Evolutionary conservation across 495 filamentous ascomycete species (phyloP), one percentile per base, ranked within the genome.

Genomic region (Chaetomium fimeti): DNA sequence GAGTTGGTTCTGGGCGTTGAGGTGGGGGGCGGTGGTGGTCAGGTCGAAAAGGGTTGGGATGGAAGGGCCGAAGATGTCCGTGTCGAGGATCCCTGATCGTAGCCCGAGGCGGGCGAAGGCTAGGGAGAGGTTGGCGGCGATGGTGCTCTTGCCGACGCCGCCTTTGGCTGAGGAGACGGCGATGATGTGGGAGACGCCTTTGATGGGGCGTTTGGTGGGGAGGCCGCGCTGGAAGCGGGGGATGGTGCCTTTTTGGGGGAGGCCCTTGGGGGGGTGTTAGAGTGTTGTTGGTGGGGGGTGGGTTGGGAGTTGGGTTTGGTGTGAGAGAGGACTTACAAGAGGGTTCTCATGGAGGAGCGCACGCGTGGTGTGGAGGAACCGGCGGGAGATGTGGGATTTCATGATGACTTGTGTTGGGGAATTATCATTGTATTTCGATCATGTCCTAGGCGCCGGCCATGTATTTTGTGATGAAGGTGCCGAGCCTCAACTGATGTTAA

Each of bases 101-200:
- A 89, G 85, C 45, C 93, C 93, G 40, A 83, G 84, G 51, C 89
- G 86, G 3, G 92, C 91, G 68, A 96, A 89, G 24, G 92, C 84
- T 2, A 98, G 86, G 9, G 93, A 88, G 58, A 98, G 84, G 72
- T 98, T 98, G 27, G 90, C 91, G 7, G 94, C 89, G 36, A 99
- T 87, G 18, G 94, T 99, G 51, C 89, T 93, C 72, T 99, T 99
- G 1, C 94, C 94, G 1, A 99, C 94, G 42, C 94, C 94, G 12
- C 94, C 94, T 69, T 99, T 99, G 7, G 95, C 94, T 0, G 92
- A 97, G 42, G 91, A 96, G 20, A 99, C 89, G 36, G 91, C 93
- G 61, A 99, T 83, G 20, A 97, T 85, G 70, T 97, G 94, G 69
- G 84, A 82, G 54, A 98, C 93, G 72, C 89, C 84, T 20, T 83